Evolutionary conservation across 2,329 filamentous ascomycete species (phyloP).

Genomic region (Ceratocystis harringtonii): DNA sequence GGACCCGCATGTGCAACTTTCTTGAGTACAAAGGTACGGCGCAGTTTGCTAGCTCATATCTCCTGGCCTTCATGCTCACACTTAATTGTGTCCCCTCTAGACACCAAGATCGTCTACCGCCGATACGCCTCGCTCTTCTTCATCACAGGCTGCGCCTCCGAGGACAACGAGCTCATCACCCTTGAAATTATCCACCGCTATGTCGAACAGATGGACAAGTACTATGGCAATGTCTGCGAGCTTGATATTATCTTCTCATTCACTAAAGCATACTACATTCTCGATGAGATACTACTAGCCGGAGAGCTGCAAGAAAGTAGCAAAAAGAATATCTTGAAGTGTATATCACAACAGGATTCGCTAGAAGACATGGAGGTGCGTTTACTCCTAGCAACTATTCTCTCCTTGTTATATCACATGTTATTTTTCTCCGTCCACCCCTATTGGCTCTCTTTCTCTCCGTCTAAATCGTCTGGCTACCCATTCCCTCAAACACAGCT

Average conservation of each 20-base stretch:
- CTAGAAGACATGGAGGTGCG: slow-evolving; percentile 98
- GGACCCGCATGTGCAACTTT: slow-evolving; percentile 99
- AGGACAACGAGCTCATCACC: slow-evolving; percentile 94
- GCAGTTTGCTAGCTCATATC: slow-evolving; percentile 8
- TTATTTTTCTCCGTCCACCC: background rate
- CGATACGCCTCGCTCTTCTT: slow-evolving; percentile 98
- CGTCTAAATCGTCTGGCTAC: background rate
- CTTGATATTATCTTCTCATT: slow-evolving; percentile 99
- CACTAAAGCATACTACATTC: slow-evolving; percentile 97
- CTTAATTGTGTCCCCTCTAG: slow-evolving; percentile 31
- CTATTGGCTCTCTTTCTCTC: background rate
- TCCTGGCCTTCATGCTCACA: background rate
- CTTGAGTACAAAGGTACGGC: slow-evolving; percentile 87
- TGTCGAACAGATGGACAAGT: slow-evolving; percentile 99
- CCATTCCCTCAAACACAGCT: too few relatives aligned
- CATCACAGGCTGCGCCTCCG: slow-evolving; percentile 92
- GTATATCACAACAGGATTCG: slow-evolving; percentile 93
- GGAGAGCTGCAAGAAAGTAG: slow-evolving; percentile 98
- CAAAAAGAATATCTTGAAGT: slow-evolving; percentile 95
- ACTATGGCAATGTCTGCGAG: slow-evolving; percentile 99
- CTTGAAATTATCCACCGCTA: slow-evolving; percentile 98
- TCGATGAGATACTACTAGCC: slow-evolving; percentile 87
- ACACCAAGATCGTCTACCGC: slow-evolving; percentile 97
- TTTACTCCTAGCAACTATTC: slow-evolving; percentile 22
- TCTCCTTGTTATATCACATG: slow-evolving; percentile 4